Evolutionary conservation across 371 early-diverging fungal species (phyloP).

Genomic region (Mortierella sp.): DNA sequence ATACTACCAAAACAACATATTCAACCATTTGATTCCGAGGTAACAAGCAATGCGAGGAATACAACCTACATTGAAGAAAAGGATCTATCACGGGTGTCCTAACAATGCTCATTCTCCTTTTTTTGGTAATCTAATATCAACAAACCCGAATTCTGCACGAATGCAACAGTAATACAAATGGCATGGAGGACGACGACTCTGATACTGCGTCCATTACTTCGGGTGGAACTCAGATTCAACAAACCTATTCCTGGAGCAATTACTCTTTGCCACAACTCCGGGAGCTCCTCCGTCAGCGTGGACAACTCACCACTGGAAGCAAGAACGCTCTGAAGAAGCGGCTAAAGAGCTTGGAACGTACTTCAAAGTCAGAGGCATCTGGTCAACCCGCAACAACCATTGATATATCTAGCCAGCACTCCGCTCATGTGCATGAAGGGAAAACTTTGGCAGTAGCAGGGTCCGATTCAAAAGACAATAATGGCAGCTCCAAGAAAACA

Average conservation of each 20-base stretch:
- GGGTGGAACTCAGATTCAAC: constrained; percentile 7
- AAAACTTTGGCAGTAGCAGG: neutral
- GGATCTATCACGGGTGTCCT: too few species aligned
- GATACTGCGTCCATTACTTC: constrained; percentile 30
- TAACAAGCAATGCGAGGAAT: constrained; percentile 3
- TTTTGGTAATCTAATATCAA: neutral
- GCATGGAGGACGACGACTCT: constrained; percentile 36
- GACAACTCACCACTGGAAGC: constrained; percentile 50
- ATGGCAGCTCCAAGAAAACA: constrained; percentile 13
- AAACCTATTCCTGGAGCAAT: constrained; percentile 41
- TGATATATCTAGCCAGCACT: constrained; percentile 15
- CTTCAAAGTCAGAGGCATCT: constrained; percentile 6
- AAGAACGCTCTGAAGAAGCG: constrained; percentile 42
- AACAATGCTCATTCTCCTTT: too few species aligned
- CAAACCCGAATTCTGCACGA: neutral
- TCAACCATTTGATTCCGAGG: constrained; percentile 53
- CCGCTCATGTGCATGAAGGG: neutral
- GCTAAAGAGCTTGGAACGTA: constrained; percentile 42
- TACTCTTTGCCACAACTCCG: constrained; percentile 48
- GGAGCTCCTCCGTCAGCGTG: constrained; percentile 49
- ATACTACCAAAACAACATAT: constrained; percentile 51
- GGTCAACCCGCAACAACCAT: constrained; percentile 24
- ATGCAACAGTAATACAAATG: constrained; percentile 14
- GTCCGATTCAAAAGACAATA: neutral
- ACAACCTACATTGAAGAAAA: too few species aligned